Percentiles rank a stretch among this genome's conserved stretches.
Evolutionary conservation across 768 basidiomycete genomes (phyloP).

Genomic region (Psilocybe subaeruginosa): DNA sequence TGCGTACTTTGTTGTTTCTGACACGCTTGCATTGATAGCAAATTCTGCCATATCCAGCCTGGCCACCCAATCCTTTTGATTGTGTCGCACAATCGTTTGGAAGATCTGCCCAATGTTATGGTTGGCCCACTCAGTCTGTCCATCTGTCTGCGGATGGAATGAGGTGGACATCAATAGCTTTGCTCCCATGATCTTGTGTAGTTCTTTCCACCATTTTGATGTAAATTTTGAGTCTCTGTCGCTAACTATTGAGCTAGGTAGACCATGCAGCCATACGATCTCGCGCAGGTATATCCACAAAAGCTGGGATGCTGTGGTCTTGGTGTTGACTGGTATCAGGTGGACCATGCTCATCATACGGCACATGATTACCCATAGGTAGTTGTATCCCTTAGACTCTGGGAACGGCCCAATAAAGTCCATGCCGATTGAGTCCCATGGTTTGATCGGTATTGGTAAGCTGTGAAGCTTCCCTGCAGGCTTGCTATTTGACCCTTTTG

Average conservation of each 20-base stretch:
- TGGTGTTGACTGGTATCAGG: slow-evolving; percentile 29
- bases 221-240: slow-evolving; percentile 32
- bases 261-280: slow-evolving; percentile 31
- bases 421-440: slow-evolving; percentile 40
- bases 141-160: slow-evolving; percentile 45
- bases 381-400: slow-evolving; percentile 25
- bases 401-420: slow-evolving; percentile 44
- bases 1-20: slow-evolving; percentile 33
- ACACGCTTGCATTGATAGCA: slow-evolving; percentile 34
- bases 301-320: slow-evolving; percentile 26
- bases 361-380: slow-evolving; percentile 34
- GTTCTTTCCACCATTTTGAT: slow-evolving; percentile 22
- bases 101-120: slow-evolving; percentile 34
- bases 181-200: slow-evolving; percentile 28
- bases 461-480: slow-evolving; percentile 32
- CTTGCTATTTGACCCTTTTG: slow-evolving; percentile 19
- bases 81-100: slow-evolving; percentile 17
- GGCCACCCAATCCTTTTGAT: slow-evolving; percentile 36
- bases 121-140: slow-evolving; percentile 31
- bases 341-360: slow-evolving; percentile 35
- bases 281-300: slow-evolving; percentile 31
- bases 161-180: slow-evolving; percentile 37
- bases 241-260: slow-evolving; percentile 31
- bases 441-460: slow-evolving; percentile 29
- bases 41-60: slow-evolving; percentile 37